Evolutionary conservation across 2,329 filamentous ascomycete genomes (phyloP), one percentile per base, ranked within the genome.

Genomic region (Stemphylium beticola): DNA sequence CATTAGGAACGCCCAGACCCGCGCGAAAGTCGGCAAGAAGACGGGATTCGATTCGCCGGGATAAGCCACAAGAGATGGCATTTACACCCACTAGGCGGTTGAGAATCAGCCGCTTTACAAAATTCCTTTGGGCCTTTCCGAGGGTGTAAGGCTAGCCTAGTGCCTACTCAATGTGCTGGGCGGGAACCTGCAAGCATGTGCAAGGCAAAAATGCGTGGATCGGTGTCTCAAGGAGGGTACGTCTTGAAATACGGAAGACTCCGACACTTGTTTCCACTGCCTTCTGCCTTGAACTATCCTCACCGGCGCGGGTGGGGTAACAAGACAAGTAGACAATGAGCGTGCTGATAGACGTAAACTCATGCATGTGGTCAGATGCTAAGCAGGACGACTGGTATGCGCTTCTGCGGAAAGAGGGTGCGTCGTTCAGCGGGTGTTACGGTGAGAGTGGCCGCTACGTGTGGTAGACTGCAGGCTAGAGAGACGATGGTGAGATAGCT

Each of bases 221-320:
- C 17, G 15, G 24, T 40, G 46, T 48, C 31, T 52, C 42, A 53
- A 61, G 47, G 58, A 49, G 50, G 53, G 54, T 31, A 55, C 48
- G 55, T 54, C 22, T 56, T 31, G 15, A 42, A 9, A 51, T 29
- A 18, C 32, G 12, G 31, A 34, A 32, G 41, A 31, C 34, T 53
- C 60, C 55, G 62, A 49, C 61, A 66, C 54, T 58, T 60, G 24
- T 43, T 41, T 46, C 39, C 37, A 49, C 39, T 40, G 29, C 61
- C 51, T 68, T 71, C 67, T 72, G 71, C 69, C 71, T 74, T 61
- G 66, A 34, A 50, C 43, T n/a, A 54, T 58, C 29, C 45, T 69
- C 62, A 73, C 72, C 71, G 72, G 71, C 72, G 52, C 64, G 60
- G 40, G 69, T 69, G 71, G 71, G 65, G 58, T 41, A 39, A 43